Conservation (phyloP, 768 basidiomycete genomes). For the Gyrodon lividus region DNA sequence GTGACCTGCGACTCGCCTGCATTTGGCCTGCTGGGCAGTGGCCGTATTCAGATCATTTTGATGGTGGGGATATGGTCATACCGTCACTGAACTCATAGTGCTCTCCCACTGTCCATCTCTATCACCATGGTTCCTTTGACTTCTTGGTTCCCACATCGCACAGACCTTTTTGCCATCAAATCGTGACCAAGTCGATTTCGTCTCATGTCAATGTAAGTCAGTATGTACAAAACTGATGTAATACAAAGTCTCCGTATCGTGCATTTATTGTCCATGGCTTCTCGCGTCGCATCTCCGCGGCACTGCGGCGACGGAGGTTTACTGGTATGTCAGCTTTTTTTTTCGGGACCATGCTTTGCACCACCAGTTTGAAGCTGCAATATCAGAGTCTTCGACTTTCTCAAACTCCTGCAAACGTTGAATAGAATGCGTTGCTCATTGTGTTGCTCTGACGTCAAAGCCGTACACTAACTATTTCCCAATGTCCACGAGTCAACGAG, state of each 20-base stretch:
- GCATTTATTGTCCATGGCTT: too few species aligned
- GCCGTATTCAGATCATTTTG: neutral
- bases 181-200: neutral
- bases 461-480: too few species aligned
- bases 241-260: too few species aligned
- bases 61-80: neutral
- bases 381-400: too few species aligned
- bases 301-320: constrained; percentile 1
- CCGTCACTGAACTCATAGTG: neutral
- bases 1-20: too few species aligned
- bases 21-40: too few species aligned
- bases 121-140: neutral
- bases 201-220: neutral
- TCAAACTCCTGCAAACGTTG: too few species aligned
- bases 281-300: constrained; percentile 12
- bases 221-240: neutral
- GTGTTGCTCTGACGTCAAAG: too few species aligned
- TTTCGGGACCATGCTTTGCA: too few species aligned
- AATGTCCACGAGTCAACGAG: too few species aligned
- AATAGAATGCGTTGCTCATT: too few species aligned
- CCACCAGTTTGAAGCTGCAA: too few species aligned
- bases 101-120: neutral
- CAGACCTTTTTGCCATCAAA: neutral
- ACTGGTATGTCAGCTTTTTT: neutral
- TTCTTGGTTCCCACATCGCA: neutral